Base-by-base conservation (phyloP, 2,329 filamentous ascomycete genomes). In the Fonsecaea pedrosoi region DNA sequence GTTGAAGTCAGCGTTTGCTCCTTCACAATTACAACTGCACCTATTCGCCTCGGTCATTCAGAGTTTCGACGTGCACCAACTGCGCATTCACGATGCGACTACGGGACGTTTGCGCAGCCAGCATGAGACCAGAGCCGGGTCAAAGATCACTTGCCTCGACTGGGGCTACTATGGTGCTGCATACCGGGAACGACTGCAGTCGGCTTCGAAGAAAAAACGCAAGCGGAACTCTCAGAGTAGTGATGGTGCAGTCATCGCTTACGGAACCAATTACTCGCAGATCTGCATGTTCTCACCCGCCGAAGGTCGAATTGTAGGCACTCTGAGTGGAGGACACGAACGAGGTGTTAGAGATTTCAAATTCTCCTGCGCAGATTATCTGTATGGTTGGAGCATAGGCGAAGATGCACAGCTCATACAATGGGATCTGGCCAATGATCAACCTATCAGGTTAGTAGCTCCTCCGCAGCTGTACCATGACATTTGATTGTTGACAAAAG, bases 21-120 rank as follows among this genome's bases (percentile, higher is more conserved):
- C 83, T 2, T 82, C 82, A 6, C 78, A 80, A 64, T 82, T 82
- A 58, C 82, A 83, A 77, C 78, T 84, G 73, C 78, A 82, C 12
- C 78, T 85, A 42, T 85, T 85, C 74, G 83, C 83, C 21, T 85
- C 83, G 15, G 81, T 84, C 63, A 83, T 85, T 59, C 83, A 84
- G 71, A 82, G 82, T 25, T 79, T 85, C 38, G 83, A 83, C 74
- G 80, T 79, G 55, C 82, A 85, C 69, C 82, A 84, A 69, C 75
- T 85, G 61, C 81, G 83, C 65, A 82, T 85, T 60, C 83, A 85
- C 74, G 82, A 84, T 70, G 82, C 81, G 50, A 78, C 75, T 64
- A 83, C 82, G 45, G 82, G 81, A 56, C 79, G 80, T 42, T 76
- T 85, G 70, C 81, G 81, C 65, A 84, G 82, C 72, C 83, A 85